These are phyloP conservation scores for Solanum virginianum DNA, from an alignment of 257 asterid genomes.

Conservation along the genomic window DNA sequence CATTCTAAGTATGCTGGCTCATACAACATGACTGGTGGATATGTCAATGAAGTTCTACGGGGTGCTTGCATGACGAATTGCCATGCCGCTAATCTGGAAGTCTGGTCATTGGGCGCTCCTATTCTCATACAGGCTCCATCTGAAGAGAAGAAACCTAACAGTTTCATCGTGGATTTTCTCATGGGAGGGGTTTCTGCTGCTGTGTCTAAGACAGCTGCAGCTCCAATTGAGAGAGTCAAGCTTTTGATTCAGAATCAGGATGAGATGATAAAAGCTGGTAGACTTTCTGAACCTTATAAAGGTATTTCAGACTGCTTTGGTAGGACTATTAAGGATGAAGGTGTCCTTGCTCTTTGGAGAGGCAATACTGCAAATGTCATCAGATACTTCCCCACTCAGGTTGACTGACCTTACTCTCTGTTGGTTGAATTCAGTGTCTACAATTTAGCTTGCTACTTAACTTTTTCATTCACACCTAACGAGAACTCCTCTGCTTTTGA, in stretches of 20 bases:
- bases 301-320: conserved; percentile 64
- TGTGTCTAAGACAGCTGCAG: conserved; percentile 64
- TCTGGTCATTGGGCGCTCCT: conserved; percentile 21
- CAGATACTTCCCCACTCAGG: conserved; percentile 87
- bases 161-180: conserved; percentile 58
- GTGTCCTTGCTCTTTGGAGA: conserved; percentile 63
- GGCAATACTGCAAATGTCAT: conserved; percentile 64
- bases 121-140: conserved; percentile 36
- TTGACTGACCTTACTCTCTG: neutral
- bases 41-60: conserved; percentile 33
- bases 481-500: neutral
- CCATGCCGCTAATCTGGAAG: conserved; percentile 12
- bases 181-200: conserved; percentile 90
- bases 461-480: neutral
- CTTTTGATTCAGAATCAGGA: conserved; percentile 73
- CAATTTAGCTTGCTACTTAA: neutral
- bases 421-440: neutral
- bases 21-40: conserved; percentile 15
- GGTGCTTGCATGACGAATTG: conserved; percentile 13
- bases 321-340: conserved; percentile 64
- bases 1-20: conserved; percentile 22
- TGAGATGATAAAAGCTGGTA: conserved; percentile 66
- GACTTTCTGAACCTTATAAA: conserved; percentile 58
- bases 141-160: conserved; percentile 25
- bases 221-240: conserved; percentile 80